phyloP scores from a whole-genome alignment of 208 protist species.

The Borovskyia barvae region DNA sequence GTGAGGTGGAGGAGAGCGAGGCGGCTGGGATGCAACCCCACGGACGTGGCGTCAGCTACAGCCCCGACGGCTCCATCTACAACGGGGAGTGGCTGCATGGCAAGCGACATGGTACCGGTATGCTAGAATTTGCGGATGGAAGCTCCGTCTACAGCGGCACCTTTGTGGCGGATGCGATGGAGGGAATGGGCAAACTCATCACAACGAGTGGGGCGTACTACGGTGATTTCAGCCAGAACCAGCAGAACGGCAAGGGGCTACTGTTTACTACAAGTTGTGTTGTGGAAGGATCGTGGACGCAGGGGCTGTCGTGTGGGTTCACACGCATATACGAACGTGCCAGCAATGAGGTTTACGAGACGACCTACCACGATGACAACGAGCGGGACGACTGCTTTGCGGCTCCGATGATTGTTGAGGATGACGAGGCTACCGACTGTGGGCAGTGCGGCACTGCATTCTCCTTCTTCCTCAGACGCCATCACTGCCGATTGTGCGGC shows the following conservation, averaged over 20 bases:
- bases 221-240: slow-evolving; percentile 56
- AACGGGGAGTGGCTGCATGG: slow-evolving; percentile 87
- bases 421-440: slow-evolving; percentile 60
- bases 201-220: slow-evolving; percentile 57
- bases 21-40: slow-evolving; percentile 35
- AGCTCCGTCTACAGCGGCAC: slow-evolving; percentile 66
- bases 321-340: slow-evolving; percentile 50
- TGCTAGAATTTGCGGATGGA: slow-evolving; percentile 43
- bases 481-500: slow-evolving; percentile 94
- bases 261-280: slow-evolving; percentile 33
- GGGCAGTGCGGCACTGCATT: slow-evolving; percentile 77
- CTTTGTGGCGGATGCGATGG: slow-evolving; percentile 55
- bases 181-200: slow-evolving; percentile 67
- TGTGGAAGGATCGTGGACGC: slow-evolving; percentile 59
- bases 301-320: slow-evolving; percentile 49
- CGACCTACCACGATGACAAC: slow-evolving; percentile 69
- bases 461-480: slow-evolving; percentile 77
- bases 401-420: slow-evolving; percentile 63
- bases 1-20: slow-evolving; percentile 56
- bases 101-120: slow-evolving; percentile 69
- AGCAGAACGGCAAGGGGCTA: slow-evolving; percentile 66
- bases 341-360: slow-evolving; percentile 64
- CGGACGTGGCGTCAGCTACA: slow-evolving; percentile 53
- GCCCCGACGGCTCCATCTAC: slow-evolving; percentile 45
- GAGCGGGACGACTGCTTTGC: slow-evolving; percentile 87